A percentile compares a stretch with the other conserved stretches of the same genome.
Evolutionary conservation across 2,329 filamentous ascomycete genomes (phyloP).

Genomic region (Monilinia aucupariae): DNA sequence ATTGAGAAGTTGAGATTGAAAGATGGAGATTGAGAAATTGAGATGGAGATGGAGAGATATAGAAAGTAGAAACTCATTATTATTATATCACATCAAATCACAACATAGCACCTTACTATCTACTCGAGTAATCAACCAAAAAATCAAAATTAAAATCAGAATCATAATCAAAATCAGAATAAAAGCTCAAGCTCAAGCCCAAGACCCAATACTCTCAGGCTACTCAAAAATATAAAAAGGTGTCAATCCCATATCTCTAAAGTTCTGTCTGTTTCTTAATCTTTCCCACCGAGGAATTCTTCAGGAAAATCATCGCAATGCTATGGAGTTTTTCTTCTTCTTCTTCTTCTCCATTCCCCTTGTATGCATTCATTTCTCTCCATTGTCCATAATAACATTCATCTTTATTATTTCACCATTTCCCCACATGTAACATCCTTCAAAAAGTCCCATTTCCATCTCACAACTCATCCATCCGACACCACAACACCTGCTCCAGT

Average conservation of each 20-base stretch:
- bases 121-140: too few relatives aligned
- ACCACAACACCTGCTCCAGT: not conserved
- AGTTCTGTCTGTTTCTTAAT: not conserved
- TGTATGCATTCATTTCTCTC: constrained; percentile 2
- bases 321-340: not conserved
- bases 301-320: not conserved
- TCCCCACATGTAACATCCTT: constrained; percentile 1
- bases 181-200: too few relatives aligned
- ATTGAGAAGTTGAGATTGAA: too few relatives aligned
- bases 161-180: too few relatives aligned
- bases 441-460: not conserved
- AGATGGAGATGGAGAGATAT: too few relatives aligned
- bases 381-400: not conserved
- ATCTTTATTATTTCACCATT: not conserved
- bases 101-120: too few relatives aligned
- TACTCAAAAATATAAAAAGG: not conserved
- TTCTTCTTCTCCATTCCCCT: not conserved
- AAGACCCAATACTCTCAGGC: too few relatives aligned
- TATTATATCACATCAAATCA: too few relatives aligned
- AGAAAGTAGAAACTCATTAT: too few relatives aligned
- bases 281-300: not conserved
- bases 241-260: constrained; percentile 13
- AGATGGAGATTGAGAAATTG: too few relatives aligned
- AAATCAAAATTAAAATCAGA: too few relatives aligned
- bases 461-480: not conserved